phyloP scores from a whole-genome alignment of 768 basidiomycete species.

The Astraeus odoratus region DNA sequence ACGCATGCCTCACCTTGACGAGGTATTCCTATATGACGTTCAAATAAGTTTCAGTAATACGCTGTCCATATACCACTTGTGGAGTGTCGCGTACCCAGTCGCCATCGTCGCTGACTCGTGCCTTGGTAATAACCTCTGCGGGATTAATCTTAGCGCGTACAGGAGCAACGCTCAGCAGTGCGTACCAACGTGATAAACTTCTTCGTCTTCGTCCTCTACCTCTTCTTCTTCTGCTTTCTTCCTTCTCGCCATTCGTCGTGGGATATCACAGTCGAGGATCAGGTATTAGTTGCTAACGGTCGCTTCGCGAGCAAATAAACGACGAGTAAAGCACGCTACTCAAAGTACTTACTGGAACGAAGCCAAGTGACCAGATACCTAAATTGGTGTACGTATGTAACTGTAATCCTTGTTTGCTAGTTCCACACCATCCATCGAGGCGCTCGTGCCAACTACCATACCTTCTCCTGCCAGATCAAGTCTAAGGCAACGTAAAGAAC shows the following conservation, averaged over 20 bases:
- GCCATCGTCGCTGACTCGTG: constrained; percentile 42
- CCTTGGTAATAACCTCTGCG: constrained; percentile 55
- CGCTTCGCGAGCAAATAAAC: no score
- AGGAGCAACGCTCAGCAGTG: constrained; percentile 8
- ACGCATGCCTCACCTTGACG: constrained; percentile 47
- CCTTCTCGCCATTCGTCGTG: constrained; percentile 16
- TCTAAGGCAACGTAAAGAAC: not conserved
- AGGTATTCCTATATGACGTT: constrained; percentile 45
- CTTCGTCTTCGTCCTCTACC: constrained; percentile 18
- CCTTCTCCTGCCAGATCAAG: not conserved
- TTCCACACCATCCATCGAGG: no score
- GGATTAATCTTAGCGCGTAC: not conserved
- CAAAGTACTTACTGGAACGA: no score
- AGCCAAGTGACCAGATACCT: not conserved
- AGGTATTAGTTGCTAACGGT: not conserved
- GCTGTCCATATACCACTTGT: not conserved
- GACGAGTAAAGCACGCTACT: no score
- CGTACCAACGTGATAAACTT: constrained; percentile 47
- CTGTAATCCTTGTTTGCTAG: no score
- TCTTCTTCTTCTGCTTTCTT: constrained; percentile 27
- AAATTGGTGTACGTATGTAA: no score
- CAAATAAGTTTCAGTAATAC: not conserved
- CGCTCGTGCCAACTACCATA: not conserved
- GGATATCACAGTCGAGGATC: not conserved
- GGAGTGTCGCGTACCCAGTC: constrained; percentile 42